These are phyloP conservation scores for Tylopilus sp. DNA, from an alignment of 768 basidiomycete genomes.

Conservation along the genomic window DNA sequence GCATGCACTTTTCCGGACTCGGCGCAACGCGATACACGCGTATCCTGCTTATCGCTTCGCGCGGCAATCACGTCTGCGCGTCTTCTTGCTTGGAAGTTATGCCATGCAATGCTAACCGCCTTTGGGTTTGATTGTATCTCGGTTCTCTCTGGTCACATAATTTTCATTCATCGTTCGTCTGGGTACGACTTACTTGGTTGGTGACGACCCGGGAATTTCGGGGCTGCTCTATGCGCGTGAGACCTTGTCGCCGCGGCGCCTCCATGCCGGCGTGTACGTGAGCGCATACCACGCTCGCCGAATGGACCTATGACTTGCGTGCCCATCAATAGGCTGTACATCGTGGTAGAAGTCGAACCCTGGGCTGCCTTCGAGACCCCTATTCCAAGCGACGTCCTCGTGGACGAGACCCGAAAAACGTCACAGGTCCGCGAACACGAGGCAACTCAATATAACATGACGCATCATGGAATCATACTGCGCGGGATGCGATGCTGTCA, in stretches of 20 bases:
- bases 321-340: too few species aligned
- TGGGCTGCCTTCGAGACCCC: too few species aligned
- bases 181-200: background rate
- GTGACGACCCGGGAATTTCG: background rate
- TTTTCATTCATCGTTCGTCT: background rate
- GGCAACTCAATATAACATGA: background rate
- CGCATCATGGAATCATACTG: too few species aligned
- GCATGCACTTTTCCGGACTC: background rate
- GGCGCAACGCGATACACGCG: background rate
- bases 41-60: background rate
- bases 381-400: background rate
- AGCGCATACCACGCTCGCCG: too few species aligned
- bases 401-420: background rate
- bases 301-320: too few species aligned
- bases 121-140: background rate
- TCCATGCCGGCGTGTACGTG: background rate
- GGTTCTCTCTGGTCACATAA: background rate
- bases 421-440: background rate
- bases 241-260: background rate
- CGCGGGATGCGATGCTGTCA: background rate
- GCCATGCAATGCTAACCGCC: background rate
- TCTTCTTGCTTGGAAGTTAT: background rate
- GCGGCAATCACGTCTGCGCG: conserved; percentile 7
- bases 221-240: background rate
- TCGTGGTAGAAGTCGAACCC: too few species aligned